Base-by-base conservation (phyloP, 2,329 filamentous ascomycete species). In the Microdochium nivale region DNA sequence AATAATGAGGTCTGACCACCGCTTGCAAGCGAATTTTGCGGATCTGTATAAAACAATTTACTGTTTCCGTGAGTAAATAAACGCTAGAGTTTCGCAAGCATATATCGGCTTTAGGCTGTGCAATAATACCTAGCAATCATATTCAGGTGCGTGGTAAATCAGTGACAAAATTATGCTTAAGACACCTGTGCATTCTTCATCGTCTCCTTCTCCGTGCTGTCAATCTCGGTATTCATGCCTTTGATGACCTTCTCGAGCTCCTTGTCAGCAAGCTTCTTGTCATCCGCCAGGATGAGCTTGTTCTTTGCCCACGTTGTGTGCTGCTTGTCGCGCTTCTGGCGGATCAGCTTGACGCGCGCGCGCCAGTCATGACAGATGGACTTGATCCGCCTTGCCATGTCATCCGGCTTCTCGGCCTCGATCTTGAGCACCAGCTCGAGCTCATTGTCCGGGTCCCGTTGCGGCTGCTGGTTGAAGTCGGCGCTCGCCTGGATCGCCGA, bases 401-500 rank as follows among this genome's bases (percentile, higher is more conserved):
- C 77, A 25, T 79, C 78, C 51, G 67, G 70, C 56, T 66, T 66
- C 67, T 79, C 77, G 27, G 71, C 66, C 70, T 81, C 78, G 51
- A 81, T 66, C 60, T 72, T 72, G 54, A 83, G 70, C 25, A 77
- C 60, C 52, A 83, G 73, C 69, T 82, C 79, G 23, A 82, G 73
- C 65, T 79, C 77, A 65, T 81, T 81, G 63, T 82, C 79, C 47
- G 75, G 70, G 62, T 72, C 72, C 21, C 70, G 70, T 72, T 82
- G 80, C 47, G 79, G 78, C 71, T 81, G 78, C 72, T 81, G 78
- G 70, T 81, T 81, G 66, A 78, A 81, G 58, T 77, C 71, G n/a
- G 64, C 60, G 59, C 70, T 74, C 27, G 65, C 59, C 66, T 80
- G 77, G 49, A 81, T 69, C 30, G 78, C 78, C 60, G 70, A 74